Evolutionary conservation across 495 filamentous ascomycete genomes (phyloP), one percentile per base, ranked within the genome.

Genomic region (Aspergillus conjunctus): DNA sequence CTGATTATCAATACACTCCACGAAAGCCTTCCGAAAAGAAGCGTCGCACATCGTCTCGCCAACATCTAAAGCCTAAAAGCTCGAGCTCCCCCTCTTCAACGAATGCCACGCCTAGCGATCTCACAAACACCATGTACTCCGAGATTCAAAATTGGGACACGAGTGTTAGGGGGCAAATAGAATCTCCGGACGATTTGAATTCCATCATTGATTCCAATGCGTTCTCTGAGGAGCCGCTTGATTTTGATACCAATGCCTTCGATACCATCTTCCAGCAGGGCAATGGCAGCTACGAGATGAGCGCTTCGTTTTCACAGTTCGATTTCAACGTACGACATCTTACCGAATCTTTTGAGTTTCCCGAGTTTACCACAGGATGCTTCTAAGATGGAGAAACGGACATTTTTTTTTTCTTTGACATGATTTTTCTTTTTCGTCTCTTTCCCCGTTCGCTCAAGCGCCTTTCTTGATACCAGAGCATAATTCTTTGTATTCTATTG

Each of bases 1-100:
- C 81, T 9, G 71, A 74, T 17, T 85, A 82, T 56, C 74, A 80
- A 32, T 82, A 78, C 58, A 66, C 71, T 31, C 82, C 82, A 32
- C 76, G 82, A 41, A 79, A 77, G 60, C 73, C 80, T 10, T 74
- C 71, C 18, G 73, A 81, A 56, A 81, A 73, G 46, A 80, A 79
- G 64, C 72, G 75, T 33, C 77, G 79, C 12, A 51, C 56, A 3
- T 52, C 66, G 4, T 64, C 63, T 6, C 66, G 66, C 22, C 58
- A 59, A 10, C 17, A 58, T 14, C 31, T 48, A 15, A 68, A 68
- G 21, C 22, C 37, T 32, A 58, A 59, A 17, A 17, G 14, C 17
- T 41, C 51, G 2, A 46, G 17, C 14, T 46, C 44, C 14, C 44
- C 44, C 48, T 7, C 58, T 43, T 26, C 15, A 3, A 39, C 60